These are phyloP conservation scores for Vigna angularis DNA, from an alignment of 306 rosid genomes.

Conservation along the genomic window DNA sequence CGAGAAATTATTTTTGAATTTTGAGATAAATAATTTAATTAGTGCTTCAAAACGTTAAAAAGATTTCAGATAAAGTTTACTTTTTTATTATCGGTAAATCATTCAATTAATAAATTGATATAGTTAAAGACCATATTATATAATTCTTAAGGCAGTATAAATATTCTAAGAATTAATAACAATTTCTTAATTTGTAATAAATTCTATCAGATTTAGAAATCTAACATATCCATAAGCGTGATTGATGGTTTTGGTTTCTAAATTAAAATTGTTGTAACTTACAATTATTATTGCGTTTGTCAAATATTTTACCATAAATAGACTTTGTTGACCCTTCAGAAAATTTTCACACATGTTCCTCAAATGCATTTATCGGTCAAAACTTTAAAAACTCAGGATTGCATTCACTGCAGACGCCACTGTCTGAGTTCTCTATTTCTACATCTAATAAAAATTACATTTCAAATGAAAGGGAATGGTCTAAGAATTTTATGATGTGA, in stretches of 20 bases:
- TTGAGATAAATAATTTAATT: too few species aligned
- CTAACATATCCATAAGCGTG: not conserved
- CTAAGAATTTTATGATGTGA: too few species aligned
- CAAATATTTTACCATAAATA: not conserved
- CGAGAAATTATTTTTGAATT: too few species aligned
- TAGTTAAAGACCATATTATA: too few species aligned
- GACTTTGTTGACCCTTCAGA: not conserved
- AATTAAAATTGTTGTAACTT: not conserved
- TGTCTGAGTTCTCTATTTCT: not conserved
- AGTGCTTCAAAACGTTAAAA: too few species aligned
- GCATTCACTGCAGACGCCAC: conserved; percentile 28
- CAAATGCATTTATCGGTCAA: conserved; percentile 26
- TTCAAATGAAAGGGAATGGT: too few species aligned
- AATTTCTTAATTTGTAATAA: not conserved
- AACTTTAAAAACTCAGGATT: not conserved
- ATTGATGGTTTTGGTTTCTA: not conserved
- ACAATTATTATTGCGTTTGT: not conserved
- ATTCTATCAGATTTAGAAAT: not conserved
- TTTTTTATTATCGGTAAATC: too few species aligned
- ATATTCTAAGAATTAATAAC: not conserved
- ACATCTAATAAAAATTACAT: too few species aligned
- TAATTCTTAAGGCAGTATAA: too few species aligned
- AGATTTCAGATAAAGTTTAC: too few species aligned
- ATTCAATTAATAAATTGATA: not conserved
- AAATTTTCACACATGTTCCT: not conserved